Base-by-base conservation (phyloP, 306 rosid species). In the Cotoneaster glaucophyllus region DNA sequence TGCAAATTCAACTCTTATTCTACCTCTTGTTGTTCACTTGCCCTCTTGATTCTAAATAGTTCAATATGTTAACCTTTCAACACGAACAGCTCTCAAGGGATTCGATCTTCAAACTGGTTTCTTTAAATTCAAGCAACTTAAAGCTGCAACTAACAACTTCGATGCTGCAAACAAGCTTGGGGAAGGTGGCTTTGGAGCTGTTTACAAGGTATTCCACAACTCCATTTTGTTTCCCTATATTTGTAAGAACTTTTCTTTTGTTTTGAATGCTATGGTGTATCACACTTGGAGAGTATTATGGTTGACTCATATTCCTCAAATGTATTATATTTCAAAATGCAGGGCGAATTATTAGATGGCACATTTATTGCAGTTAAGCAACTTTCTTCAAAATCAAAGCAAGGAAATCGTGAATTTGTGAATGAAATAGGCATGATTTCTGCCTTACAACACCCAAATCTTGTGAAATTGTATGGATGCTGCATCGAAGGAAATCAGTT, bases 81-180 rank as follows among this genome's bases (percentile, higher is more conserved):
- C 77, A 48, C 32, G 69, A 26, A 77, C 79, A 85, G 89, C 73
- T 78, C 53, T 32, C 4, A 17, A 56, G 75, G 83, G 87, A 65
- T 81, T 73, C 44, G 74, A 84, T 78, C 76, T 70, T 37, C 81
- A 59, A 48, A 73, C 45, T 29, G 82, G 88, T 69, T 78, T 71
- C 61, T 88, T 72, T 80, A 84, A 78, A 11, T 77, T 80, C 64
- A 78, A 80, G 70, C 84, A 88, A 79, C 82, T 88, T 48, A 82
- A 67, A 58, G 65, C 52, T 53, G 53, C 64, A n/a, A 71, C 75
- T 34, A 71, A 71, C 75, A 71, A 71, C 53, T 71, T 71, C 25
- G 75, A 71, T 71, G 52, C 14, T 34, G 75, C 66, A 13, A 71
- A 71, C 52, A 71, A 71, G n/a, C 65, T 14, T 79, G 82, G 73